phyloP scores from a whole-genome alignment of 1,284 basidiomycete species.

The Apiotrichum domesticum region DNA sequence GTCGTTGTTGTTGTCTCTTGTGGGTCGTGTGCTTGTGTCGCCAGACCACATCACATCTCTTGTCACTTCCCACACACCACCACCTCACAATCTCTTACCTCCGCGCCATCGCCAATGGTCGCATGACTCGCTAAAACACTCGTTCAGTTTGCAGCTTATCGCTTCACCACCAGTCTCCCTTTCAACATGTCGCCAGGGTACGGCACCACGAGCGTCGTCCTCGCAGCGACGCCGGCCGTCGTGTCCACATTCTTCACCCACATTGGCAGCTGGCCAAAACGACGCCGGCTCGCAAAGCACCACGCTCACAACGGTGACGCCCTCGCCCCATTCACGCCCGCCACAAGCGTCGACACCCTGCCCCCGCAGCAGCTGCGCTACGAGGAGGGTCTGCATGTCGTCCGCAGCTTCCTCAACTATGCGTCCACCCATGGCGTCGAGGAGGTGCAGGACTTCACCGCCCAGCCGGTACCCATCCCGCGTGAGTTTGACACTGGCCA shows the following conservation, averaged over 20 bases:
- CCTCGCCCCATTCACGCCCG: not conserved
- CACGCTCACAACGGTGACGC: no score
- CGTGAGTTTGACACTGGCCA: slow-evolving; percentile 21
- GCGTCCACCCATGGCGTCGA: slow-evolving; percentile 42
- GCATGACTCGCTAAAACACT: not conserved
- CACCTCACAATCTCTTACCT: no score
- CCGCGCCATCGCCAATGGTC: not conserved
- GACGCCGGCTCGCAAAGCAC: slow-evolving; percentile 7
- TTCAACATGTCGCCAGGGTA: slow-evolving; percentile 2
- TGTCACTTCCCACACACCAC: no score
- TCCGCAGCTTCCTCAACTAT: slow-evolving; percentile 39
- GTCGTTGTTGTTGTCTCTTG: no score
- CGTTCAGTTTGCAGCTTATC: not conserved
- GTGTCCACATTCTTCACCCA: slow-evolving; percentile 43
- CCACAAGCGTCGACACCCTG: slow-evolving; percentile 7
- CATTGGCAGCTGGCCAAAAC: slow-evolving; percentile 23
- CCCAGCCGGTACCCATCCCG: slow-evolving; percentile 40
- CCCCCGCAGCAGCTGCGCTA: slow-evolving; percentile 42
- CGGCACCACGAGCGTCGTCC: slow-evolving; percentile 20
- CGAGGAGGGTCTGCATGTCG: slow-evolving; percentile 41
- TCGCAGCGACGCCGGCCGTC: slow-evolving; percentile 41
- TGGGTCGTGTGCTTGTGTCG: no score
- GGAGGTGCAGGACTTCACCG: slow-evolving; percentile 48
- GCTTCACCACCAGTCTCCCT: not conserved
- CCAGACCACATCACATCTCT: not conserved